phyloP scores from a whole-genome alignment of 2,329 filamentous ascomycete species.

The Pseudocercospora musae region DNA sequence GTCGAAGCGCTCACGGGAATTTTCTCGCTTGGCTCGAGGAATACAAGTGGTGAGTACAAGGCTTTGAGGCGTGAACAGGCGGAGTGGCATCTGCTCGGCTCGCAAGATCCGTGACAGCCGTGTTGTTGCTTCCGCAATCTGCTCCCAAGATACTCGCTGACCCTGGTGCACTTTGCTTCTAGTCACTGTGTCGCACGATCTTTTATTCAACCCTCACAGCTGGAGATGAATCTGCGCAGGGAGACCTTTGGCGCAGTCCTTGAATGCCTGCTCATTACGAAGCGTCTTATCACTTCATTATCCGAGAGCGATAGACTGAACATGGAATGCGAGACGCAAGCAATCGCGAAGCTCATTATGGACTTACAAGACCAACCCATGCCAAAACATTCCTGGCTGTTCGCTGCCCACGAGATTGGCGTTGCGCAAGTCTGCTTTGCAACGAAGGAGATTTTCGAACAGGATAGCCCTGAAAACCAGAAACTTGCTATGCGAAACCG shows the following conservation, averaged over 20 bases:
- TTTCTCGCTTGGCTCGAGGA: constrained; percentile 23
- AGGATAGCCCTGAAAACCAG: constrained; percentile 13
- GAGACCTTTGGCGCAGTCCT: constrained; percentile 26
- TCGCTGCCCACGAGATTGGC: constrained; percentile 27
- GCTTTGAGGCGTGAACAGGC: background rate
- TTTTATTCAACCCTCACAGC: constrained; percentile 12
- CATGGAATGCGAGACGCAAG: constrained; percentile 33
- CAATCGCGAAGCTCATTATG: constrained; percentile 30
- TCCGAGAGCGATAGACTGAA: constrained; percentile 21
- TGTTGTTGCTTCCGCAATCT: background rate
- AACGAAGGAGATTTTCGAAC: constrained; percentile 24
- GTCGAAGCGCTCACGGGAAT: constrained; percentile 15
- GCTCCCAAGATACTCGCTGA: background rate
- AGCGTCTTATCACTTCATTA: constrained; percentile 23
- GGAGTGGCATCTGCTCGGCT: background rate
- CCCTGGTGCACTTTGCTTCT: background rate
- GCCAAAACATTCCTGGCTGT: constrained; percentile 30
- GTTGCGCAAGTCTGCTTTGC: constrained; percentile 23
- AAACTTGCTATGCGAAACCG: constrained; percentile 9
- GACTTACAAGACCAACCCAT: constrained; percentile 29
- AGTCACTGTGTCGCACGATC: constrained; percentile 22
- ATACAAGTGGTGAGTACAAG: constrained; percentile 21
- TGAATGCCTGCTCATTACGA: constrained; percentile 24
- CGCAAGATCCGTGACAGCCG: background rate
- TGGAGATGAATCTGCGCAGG: constrained; percentile 24